Evolutionary conservation across 75 land plant species (phyloP), one percentile per base, ranked within the genome.

Genomic region (Sequoia sempervirens): DNA sequence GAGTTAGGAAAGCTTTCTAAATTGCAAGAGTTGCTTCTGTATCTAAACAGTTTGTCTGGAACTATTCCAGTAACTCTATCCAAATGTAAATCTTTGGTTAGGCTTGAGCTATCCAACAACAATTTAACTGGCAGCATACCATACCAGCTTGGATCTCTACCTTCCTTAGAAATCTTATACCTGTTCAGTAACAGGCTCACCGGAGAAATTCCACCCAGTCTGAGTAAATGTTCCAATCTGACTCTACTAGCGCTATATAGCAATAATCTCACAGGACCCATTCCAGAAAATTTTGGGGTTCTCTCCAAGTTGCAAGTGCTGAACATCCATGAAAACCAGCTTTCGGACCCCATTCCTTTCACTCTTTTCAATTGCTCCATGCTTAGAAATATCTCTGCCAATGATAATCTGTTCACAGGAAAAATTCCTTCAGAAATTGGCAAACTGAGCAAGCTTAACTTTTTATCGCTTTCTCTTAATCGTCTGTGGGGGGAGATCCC

Each of bases 71-170:
- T 82, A 10, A 84, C 88, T 13, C 41, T 93, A 2, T 87, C 91
- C 15, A 15, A 79, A 28, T 83, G 88, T 75, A 86, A 83, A 83
- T 86, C 86, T 4, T 83, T 95, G 69, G 80, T 87, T 14, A 38
- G 34, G 40, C 89, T 95, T 40, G 88, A 87, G n/a, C 90, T 95
- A 1, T 88, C 90, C 1, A 64, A 84, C 84, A 95, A 95, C 84
- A 80, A 83, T 64, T 56, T 95, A 4, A 86, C 86, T 5, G 97
- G 97, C 3, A 69, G 80, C 28, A 87, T 95, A 40, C 93, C 97
- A 40, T 20, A 84, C 20, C 88, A 86, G 80, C 75, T 95, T 1
- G 95, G 92, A 28, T 75, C 83, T 53, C 79, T 95, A 81, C 84
- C 81, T 34, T 89, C 90, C 5, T 87, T 95, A 34, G 73, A 85